These are phyloP conservation scores for Parafenestella ontariensis DNA, from an alignment of 2,329 filamentous ascomycete genomes.

Conservation along the genomic window DNA sequence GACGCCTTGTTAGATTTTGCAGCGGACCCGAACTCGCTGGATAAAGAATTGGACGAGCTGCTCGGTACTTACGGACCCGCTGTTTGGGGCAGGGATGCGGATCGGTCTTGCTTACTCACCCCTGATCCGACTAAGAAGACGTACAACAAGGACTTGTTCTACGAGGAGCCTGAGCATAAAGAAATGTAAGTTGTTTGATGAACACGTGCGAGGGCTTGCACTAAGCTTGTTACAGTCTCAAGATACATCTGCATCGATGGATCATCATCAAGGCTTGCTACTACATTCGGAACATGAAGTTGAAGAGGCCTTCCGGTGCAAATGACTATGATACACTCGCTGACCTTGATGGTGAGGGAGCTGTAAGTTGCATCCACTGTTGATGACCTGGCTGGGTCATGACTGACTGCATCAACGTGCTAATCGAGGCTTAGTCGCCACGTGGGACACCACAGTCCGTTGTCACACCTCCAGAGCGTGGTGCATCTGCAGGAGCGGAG, in stretches of 20 bases:
- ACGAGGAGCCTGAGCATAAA: slow-evolving; percentile 42
- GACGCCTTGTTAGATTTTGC: slow-evolving; percentile 48
- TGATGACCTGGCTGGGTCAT: background rate
- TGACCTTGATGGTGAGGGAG: slow-evolving; percentile 38
- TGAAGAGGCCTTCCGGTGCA: slow-evolving; percentile 40
- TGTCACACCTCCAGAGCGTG: slow-evolving; percentile 31
- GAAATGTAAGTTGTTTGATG: slow-evolving; percentile 35
- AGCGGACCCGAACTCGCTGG: slow-evolving; percentile 39
- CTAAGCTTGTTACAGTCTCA: slow-evolving; percentile 34
- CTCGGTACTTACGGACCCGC: slow-evolving; percentile 41
- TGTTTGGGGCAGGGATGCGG: slow-evolving; percentile 45
- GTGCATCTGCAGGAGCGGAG: slow-evolving; percentile 27
- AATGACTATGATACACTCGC: slow-evolving; percentile 41
- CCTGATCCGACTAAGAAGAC: slow-evolving; percentile 45
- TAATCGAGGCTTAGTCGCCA: slow-evolving; percentile 37
- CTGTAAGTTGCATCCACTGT: slow-evolving; percentile 14
- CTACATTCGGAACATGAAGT: slow-evolving; percentile 48
- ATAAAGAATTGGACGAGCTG: slow-evolving; percentile 43
- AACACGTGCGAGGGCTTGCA: slow-evolving; percentile 5
- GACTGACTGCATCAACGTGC: slow-evolving; percentile 4
- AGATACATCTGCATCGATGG: slow-evolving; percentile 48
- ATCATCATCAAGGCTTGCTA: slow-evolving; percentile 51
- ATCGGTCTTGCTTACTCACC: slow-evolving; percentile 42
- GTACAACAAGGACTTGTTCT: slow-evolving; percentile 43
- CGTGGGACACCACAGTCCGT: slow-evolving; percentile 36